These are phyloP conservation scores for Verbascum thapsus DNA, from an alignment of 257 asterid species.

Conservation along the genomic window DNA sequence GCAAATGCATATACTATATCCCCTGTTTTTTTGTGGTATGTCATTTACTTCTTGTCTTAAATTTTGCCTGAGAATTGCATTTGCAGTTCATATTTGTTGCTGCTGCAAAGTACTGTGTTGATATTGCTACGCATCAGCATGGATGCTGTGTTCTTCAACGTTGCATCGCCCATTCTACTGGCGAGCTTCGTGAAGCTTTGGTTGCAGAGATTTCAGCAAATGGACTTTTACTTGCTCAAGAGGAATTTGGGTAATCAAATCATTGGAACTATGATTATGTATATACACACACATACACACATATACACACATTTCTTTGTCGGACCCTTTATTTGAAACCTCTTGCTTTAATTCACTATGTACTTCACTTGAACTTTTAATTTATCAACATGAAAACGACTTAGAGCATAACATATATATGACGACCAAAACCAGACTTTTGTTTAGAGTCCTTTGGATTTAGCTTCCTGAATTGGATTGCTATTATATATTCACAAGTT, in stretches of 20 bases:
- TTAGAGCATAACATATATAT: neutral
- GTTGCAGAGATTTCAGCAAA: constrained; percentile 68
- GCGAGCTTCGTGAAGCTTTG: constrained; percentile 67
- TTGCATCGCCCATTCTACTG: constrained; percentile 73
- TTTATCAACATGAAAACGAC: neutral
- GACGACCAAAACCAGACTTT: constrained; percentile 16
- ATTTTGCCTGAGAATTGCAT: constrained; percentile 18
- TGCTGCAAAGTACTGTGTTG: constrained; percentile 84
- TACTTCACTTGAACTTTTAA: neutral
- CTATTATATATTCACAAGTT: constrained; percentile 12
- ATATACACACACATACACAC: too few relatives aligned
- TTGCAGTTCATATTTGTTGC: constrained; percentile 86
- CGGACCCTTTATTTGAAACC: too few relatives aligned
- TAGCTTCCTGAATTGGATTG: constrained; percentile 8
- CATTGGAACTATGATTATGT: neutral
- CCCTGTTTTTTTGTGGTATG: neutral
- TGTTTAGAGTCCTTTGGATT: constrained; percentile 3
- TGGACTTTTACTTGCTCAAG: constrained; percentile 85
- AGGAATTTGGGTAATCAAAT: constrained; percentile 81
- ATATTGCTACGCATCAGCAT: constrained; percentile 90
- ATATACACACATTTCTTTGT: too few relatives aligned
- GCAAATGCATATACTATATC: constrained; percentile 22
- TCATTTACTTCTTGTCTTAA: neutral
- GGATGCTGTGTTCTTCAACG: constrained; percentile 96
- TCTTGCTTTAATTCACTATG: too few relatives aligned